A percentile compares a stretch with the other conserved stretches of the same genome.
These are phyloP conservation scores for Beauveria pseudobassiana DNA, from an alignment of 2,329 filamentous ascomycete genomes.

Conservation along the genomic window DNA sequence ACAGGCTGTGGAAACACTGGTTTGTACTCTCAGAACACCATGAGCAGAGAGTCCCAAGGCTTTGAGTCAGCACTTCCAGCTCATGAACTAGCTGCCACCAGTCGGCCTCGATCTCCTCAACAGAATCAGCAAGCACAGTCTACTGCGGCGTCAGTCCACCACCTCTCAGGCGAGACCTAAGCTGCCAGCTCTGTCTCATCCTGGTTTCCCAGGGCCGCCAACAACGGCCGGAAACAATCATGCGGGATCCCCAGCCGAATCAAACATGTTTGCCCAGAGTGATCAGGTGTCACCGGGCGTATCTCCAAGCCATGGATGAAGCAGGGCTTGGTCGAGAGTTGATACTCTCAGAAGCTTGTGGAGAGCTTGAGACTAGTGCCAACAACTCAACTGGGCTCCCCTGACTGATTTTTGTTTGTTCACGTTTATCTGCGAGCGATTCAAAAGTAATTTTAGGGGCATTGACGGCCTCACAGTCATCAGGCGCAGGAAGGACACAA, in stretches of 20 bases:
- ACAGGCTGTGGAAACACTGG: conserved; percentile 40
- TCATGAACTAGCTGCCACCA: conserved; percentile 43
- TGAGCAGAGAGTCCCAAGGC: conserved; percentile 87
- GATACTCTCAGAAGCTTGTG: conserved; percentile 24
- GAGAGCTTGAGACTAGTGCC: conserved; percentile 20
- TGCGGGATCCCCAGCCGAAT: conserved; percentile 38
- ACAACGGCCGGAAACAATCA: conserved; percentile 24
- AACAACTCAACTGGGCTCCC: background rate
- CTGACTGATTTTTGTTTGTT: background rate
- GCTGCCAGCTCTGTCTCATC: conserved; percentile 29
- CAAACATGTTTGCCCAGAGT: conserved; percentile 57
- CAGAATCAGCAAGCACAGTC: conserved; percentile 56
- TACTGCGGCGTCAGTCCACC: conserved; percentile 48
- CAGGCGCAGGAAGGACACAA: background rate
- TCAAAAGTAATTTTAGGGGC: background rate
- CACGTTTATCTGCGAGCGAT: background rate
- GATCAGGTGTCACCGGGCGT: conserved; percentile 61
- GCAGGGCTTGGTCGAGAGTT: conserved; percentile 27
- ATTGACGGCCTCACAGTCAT: background rate
- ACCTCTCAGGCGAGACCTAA: conserved; percentile 37
- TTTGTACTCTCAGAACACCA: conserved; percentile 63
- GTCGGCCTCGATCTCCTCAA: conserved; percentile 56
- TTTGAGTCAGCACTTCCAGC: conserved; percentile 54
- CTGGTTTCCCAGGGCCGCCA: conserved; percentile 24
- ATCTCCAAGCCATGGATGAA: conserved; percentile 64